phyloP scores from a whole-genome alignment of 2,329 filamentous ascomycete species.

The Botryotinia narcissicola region DNA sequence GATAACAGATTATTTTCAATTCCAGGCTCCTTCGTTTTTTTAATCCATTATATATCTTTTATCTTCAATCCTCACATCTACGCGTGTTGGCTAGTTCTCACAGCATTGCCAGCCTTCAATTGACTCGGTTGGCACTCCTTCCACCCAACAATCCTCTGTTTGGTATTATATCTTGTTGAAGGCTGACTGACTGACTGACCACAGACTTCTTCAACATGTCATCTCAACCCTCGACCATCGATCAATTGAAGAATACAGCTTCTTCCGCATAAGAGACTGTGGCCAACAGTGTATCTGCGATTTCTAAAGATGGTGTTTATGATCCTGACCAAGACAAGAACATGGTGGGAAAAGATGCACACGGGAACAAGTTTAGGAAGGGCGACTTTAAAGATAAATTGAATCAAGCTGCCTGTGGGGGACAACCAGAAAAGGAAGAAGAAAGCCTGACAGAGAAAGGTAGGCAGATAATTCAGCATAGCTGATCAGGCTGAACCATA shows the following conservation, averaged over 20 bases:
- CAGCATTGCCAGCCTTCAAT: not conserved
- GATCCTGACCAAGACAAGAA: slow-evolving; percentile 24
- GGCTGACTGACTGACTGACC: not conserved
- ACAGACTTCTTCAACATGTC: slow-evolving; percentile 26
- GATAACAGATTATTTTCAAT: not conserved
- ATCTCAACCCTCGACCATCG: slow-evolving; percentile 29
- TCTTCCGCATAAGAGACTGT: slow-evolving; percentile 24
- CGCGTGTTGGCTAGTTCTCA: not conserved
- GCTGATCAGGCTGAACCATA: not conserved
- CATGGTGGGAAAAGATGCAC: slow-evolving; percentile 26
- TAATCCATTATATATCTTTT: not conserved
- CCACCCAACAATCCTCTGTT: not conserved
- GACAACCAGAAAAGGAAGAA: slow-evolving; percentile 18
- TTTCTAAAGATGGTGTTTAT: slow-evolving; percentile 14
- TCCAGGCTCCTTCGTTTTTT: not conserved
- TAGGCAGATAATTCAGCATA: slow-evolving; percentile 14
- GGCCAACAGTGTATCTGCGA: slow-evolving; percentile 16
- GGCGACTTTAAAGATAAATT: slow-evolving; percentile 33
- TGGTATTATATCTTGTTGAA: not conserved
- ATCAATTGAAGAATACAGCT: slow-evolving; percentile 27
- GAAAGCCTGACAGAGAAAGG: slow-evolving; percentile 30
- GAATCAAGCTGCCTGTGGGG: slow-evolving; percentile 29
- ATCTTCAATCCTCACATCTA: not conserved
- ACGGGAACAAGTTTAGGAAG: slow-evolving; percentile 29
- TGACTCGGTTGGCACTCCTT: not conserved